Evolutionary conservation across 345 rosid species (phyloP), one percentile per base, ranked within the genome.

Genomic region (Syzygium aromaticum): DNA sequence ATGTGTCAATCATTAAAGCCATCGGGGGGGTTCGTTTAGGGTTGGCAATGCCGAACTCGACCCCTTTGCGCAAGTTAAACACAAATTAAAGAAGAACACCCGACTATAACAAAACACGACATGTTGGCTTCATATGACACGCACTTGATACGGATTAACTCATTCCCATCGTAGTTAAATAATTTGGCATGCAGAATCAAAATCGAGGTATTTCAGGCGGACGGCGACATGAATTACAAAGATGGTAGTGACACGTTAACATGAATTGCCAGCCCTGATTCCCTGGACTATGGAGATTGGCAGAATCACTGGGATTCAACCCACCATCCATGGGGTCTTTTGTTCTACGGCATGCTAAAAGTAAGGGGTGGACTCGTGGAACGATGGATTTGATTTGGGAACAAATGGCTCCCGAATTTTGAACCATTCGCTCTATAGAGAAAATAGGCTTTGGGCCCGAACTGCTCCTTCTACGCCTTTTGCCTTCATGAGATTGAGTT

Each of bases 11-110:
- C 33, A 59, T 59, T 12, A 59, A 59, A 59, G 30, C n/a, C 2
- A 0, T 59, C 2, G n/a, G n/a, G n/a, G 0, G 6, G 67, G 6
- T 27, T 27, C 0, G 1, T 27, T 3, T 0, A 59, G 2, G 27
- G 17, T 0, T 0, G 0, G 8, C 1, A 27, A 27, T 27, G 8
- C 40, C 4, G 4, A 38, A 38, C 40, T 38, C 40, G 40, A 38
- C 40, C 40, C 40, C 40, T 38, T 38, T 38, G 40, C 40, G 3
- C 40, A 3, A 38, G 0, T 59, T 11, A 56, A 56, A 23, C 4
- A 5, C 4, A 6, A 56, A 23, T 56, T 9, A 56, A n/a, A n/a
- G n/a, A 23, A 56, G n/a, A 56, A 56, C 23, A 56, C 5, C 23
- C 0, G 2, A 56, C 40, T 38, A 38, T 38, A 38, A 56, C 0